phyloP scores from a whole-genome alignment of 495 filamentous ascomycete genomes.

The Copromyces sp. region DNA sequence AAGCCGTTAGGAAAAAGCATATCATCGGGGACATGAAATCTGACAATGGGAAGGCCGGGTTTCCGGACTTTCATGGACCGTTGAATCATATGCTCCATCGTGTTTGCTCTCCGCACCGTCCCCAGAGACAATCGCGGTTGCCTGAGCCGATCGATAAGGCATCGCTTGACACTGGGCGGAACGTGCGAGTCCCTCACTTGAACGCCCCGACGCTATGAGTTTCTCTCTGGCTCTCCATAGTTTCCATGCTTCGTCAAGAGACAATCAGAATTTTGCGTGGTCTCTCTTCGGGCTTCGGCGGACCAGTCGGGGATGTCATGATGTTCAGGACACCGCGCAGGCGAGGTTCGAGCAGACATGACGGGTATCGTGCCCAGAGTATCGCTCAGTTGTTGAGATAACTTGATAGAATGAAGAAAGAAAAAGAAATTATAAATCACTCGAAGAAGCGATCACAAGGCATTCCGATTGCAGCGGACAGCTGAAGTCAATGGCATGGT shows the following conservation, averaged over 20 bases:
- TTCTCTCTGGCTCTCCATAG: too few species aligned
- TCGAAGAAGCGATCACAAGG: background rate
- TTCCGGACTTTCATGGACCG: background rate
- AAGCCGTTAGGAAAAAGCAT: background rate
- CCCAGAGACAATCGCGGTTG: background rate
- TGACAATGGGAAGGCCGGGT: background rate
- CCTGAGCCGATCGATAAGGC: background rate
- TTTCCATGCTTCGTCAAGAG: too few species aligned
- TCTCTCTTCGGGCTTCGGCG: background rate
- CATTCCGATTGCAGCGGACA: background rate
- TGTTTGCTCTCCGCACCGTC: background rate
- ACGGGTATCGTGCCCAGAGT: background rate
- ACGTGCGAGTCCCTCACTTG: background rate
- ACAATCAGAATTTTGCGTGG: background rate
- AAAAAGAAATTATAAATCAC: background rate
- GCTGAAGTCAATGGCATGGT: background rate
- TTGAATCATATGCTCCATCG: background rate
- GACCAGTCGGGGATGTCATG: background rate
- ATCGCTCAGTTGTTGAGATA: background rate
- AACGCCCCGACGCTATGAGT: background rate
- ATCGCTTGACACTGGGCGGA: background rate
- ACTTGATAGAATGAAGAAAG: background rate
- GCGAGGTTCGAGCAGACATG: background rate
- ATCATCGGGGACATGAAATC: background rate
- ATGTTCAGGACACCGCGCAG: background rate